These are phyloP conservation scores for Ceratocystis alfenasii DNA, from an alignment of 2,329 filamentous ascomycete genomes.

Conservation along the genomic window DNA sequence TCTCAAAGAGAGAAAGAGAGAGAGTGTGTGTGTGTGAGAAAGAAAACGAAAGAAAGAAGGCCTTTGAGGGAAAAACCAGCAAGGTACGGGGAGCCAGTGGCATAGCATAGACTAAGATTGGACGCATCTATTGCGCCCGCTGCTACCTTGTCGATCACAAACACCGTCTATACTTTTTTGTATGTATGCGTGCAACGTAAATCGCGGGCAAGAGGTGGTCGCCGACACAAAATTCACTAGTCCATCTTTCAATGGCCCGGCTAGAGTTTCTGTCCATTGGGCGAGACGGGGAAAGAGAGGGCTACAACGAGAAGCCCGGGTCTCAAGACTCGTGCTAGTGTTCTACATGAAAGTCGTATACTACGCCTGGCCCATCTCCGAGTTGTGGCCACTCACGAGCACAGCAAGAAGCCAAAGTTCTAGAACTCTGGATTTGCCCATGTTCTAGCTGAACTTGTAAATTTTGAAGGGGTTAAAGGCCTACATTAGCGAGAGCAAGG, in stretches of 20 bases:
- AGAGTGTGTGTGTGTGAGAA: not conserved
- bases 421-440: not conserved
- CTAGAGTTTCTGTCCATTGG: not conserved
- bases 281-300: too few species aligned
- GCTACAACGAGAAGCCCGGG: too few species aligned
- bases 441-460: not conserved
- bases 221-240: not conserved
- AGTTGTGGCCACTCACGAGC: not conserved
- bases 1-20: not conserved
- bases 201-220: not conserved
- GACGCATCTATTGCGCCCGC: not conserved
- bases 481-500: conserved; percentile 1
- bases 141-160: not conserved
- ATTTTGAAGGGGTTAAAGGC: conserved; percentile 1
- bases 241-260: not conserved
- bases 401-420: not conserved
- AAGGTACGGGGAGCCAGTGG: not conserved
- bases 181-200: not conserved
- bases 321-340: too few species aligned
- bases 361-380: not conserved
- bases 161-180: not conserved
- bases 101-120: not conserved
- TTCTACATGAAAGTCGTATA: too few species aligned
- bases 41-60: not conserved
- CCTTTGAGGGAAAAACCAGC: not conserved